These are phyloP conservation scores for Pichia sp. DNA, from an alignment of 1,139 yeast species.

Conservation along the genomic window DNA sequence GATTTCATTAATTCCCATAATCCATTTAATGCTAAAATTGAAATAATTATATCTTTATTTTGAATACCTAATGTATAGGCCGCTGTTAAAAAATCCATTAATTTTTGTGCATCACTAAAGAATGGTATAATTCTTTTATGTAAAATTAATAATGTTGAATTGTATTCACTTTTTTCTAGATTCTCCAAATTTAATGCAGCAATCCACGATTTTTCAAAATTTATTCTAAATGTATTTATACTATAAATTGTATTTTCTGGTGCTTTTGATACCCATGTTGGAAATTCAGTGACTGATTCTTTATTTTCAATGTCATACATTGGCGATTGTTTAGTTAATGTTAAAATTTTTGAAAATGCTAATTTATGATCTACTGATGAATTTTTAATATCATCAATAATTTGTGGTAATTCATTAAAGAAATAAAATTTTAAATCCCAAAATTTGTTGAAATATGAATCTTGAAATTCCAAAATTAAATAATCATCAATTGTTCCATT, in stretches of 20 bases:
- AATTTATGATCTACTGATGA: constrained; percentile 25
- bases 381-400: constrained; percentile 19
- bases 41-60: constrained; percentile 48
- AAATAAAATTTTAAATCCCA: constrained; percentile 69
- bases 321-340: constrained; percentile 34
- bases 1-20: constrained; percentile 77
- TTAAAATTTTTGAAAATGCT: constrained; percentile 37
- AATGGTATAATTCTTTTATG: constrained; percentile 83
- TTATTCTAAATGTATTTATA: constrained; percentile 50
- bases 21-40: constrained; percentile 81
- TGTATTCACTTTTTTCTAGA: constrained; percentile 47
- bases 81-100: constrained; percentile 92
- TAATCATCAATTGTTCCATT: constrained; percentile 51
- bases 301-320: constrained; percentile 30
- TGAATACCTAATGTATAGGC: constrained; percentile 49
- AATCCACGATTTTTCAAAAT: constrained; percentile 67
- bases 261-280: constrained; percentile 37
- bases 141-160: constrained; percentile 58
- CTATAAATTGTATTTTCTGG: constrained; percentile 44
- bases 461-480: constrained; percentile 53
- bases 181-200: constrained; percentile 43
- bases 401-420: constrained; percentile 35
- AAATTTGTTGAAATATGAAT: constrained; percentile 44
- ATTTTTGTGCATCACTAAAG: constrained; percentile 68
- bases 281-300: constrained; percentile 30